Conservation (phyloP, 345 rosid species). For the Firmiana major region DNA sequence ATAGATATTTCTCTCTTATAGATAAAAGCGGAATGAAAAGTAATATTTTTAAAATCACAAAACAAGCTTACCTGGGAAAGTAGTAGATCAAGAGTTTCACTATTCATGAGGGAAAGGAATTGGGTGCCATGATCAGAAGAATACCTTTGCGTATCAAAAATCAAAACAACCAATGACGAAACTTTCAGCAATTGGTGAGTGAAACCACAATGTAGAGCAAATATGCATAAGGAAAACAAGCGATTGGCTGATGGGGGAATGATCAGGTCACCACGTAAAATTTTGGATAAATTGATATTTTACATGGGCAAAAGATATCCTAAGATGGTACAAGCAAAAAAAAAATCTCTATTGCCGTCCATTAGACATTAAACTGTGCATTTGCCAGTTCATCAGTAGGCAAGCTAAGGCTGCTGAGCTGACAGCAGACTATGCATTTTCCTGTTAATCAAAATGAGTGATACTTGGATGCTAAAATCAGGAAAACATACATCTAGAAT, state of each 20-base stretch:
- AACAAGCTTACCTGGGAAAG: conserved; percentile 38
- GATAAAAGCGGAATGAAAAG: not conserved
- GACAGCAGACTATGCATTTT: not conserved
- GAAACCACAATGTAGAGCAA: conserved; percentile 1
- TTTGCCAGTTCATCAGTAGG: not conserved
- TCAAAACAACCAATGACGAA: conserved; percentile 4
- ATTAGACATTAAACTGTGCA: not conserved
- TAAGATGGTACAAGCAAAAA: not conserved
- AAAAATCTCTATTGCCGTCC: not conserved
- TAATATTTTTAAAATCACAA: not conserved
- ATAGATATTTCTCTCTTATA: not conserved
- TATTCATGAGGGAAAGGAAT: conserved; percentile 40
- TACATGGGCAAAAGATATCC: not conserved
- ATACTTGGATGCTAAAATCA: not conserved
- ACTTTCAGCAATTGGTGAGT: not conserved
- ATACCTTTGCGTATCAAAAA: conserved; percentile 28
- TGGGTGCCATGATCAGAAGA: conserved; percentile 30
- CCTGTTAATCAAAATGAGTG: not conserved
- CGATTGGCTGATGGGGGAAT: not conserved
- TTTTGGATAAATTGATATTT: not conserved
- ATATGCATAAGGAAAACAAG: not conserved
- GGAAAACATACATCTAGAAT: not conserved
- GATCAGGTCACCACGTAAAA: not conserved
- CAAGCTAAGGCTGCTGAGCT: not conserved
- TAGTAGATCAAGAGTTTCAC: conserved; percentile 41